Evolutionary conservation across 805 yeast species (phyloP).

Genomic region (Ogataea polymorpha): DNA sequence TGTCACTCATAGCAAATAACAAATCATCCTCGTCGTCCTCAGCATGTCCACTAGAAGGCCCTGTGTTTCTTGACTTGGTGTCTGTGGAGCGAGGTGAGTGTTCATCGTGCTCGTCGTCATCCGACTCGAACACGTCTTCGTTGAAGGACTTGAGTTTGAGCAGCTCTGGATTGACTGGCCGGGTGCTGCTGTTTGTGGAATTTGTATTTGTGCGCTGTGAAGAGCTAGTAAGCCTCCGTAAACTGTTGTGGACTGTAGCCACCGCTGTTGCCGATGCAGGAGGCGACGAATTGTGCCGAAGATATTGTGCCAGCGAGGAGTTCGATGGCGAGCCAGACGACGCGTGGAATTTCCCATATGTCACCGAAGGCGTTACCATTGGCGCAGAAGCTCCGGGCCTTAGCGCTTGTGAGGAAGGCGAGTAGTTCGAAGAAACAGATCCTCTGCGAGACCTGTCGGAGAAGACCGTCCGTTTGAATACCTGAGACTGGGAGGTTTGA

Average conservation of each 20-base stretch:
- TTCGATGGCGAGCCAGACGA: slow-evolving; percentile 20
- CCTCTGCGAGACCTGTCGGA: slow-evolving; percentile 16
- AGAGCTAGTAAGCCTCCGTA: slow-evolving; percentile 14
- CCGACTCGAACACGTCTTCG: slow-evolving; percentile 33
- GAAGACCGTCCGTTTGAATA: slow-evolving; percentile 17
- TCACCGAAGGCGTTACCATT: slow-evolving; percentile 24
- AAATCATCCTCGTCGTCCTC: slow-evolving; percentile 67
- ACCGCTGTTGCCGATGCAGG: slow-evolving; percentile 12
- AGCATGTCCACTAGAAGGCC: slow-evolving; percentile 10
- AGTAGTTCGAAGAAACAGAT: slow-evolving; percentile 25
- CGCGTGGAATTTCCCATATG: slow-evolving; percentile 22
- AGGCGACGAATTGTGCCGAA: slow-evolving; percentile 18
- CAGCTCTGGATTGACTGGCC: slow-evolving; percentile 24
- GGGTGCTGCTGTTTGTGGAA: slow-evolving; percentile 14
- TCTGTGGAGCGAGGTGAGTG: slow-evolving; percentile 10
- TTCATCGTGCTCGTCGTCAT: slow-evolving; percentile 30
- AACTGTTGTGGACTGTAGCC: slow-evolving; percentile 9
- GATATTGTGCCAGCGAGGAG: slow-evolving; percentile 18
- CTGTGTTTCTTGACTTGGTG: slow-evolving; percentile 1
- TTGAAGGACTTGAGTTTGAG: slow-evolving; percentile 31
- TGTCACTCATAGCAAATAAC: slow-evolving; percentile 71
- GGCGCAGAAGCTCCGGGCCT: slow-evolving; percentile 19
- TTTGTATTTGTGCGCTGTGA: slow-evolving; percentile 19
- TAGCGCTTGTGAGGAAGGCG: slow-evolving; percentile 23
- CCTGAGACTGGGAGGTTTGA: slow-evolving; percentile 9